Evolutionary conservation across 768 basidiomycete genomes (phyloP).

Genomic region (Chalciporus chontae): DNA sequence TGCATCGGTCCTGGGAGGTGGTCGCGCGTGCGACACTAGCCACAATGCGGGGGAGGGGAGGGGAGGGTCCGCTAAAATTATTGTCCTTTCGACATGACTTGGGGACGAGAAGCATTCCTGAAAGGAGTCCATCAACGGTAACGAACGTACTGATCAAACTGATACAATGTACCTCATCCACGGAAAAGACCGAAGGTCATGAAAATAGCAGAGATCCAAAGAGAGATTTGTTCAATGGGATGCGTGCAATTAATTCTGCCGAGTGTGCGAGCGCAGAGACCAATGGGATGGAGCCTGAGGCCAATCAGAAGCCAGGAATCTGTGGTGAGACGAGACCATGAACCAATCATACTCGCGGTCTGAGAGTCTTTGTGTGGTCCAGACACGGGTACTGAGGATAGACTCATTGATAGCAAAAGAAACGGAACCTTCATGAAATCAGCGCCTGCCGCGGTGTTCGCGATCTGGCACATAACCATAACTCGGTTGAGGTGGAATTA

Average conservation of each 20-base stretch:
- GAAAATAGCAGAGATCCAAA: slow-evolving; percentile 39
- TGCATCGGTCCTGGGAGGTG: not conserved
- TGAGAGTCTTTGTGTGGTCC: slow-evolving; percentile 28
- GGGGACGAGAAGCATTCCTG: slow-evolving; percentile 5
- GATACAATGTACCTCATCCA: slow-evolving; percentile 32
- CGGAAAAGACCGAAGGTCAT: slow-evolving; percentile 28
- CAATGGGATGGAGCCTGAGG: slow-evolving; percentile 24
- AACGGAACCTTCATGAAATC: slow-evolving; percentile 27
- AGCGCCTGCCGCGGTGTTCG: slow-evolving; percentile 29
- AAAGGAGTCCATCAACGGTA: slow-evolving; percentile 18
- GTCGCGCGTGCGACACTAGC: not conserved
- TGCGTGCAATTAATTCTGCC: slow-evolving; percentile 27
- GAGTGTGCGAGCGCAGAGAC: slow-evolving; percentile 26
- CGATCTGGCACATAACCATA: slow-evolving; percentile 15
- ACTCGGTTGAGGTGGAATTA: slow-evolving; percentile 26
- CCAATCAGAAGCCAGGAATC: slow-evolving; percentile 48
- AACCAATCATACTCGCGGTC: slow-evolving; percentile 5
- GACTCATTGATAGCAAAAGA: slow-evolving; percentile 25
- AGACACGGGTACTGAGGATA: slow-evolving; percentile 25
- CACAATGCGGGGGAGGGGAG: not conserved
- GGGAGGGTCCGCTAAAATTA: slow-evolving; percentile 7
- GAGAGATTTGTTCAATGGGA: slow-evolving; percentile 42
- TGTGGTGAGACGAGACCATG: slow-evolving; percentile 26
- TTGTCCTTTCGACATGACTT: slow-evolving; percentile 6
- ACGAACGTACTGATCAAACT: slow-evolving; percentile 21